A percentile compares a stretch with the other conserved stretches of the same genome.
Evolutionary conservation across 495 filamentous ascomycete genomes (phyloP).

Genomic region (Penicillium steckii): DNA sequence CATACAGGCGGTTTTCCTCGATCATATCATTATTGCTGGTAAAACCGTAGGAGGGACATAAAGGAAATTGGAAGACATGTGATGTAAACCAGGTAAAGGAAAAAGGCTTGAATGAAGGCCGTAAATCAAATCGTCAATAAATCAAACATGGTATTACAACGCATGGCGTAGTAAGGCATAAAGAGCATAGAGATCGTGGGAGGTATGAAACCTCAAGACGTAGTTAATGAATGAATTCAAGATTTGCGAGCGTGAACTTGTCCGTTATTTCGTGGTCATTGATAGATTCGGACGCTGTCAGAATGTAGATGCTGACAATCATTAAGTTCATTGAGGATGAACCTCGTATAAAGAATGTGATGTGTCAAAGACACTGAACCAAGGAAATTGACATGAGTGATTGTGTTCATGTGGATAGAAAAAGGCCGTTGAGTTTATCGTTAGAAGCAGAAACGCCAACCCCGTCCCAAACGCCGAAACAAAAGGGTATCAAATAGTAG

Average conservation of each 20-base stretch:
- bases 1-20: neutral
- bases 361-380: neutral
- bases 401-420: conserved; percentile 6
- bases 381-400: conserved; percentile 6
- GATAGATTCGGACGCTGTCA: neutral
- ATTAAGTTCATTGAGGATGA: neutral
- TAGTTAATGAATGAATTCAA: neutral
- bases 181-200: neutral
- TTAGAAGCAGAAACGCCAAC: conserved; percentile 7
- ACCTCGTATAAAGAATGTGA: neutral
- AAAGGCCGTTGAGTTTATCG: conserved; percentile 6
- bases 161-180: neutral
- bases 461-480: conserved; percentile 9
- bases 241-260: neutral
- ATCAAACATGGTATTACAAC: neutral
- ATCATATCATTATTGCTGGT: conserved; percentile 2
- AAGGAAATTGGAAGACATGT: neutral
- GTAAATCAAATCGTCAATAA: neutral
- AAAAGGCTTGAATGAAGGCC: neutral
- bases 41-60: too few species aligned
- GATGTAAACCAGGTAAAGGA: neutral
- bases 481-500: conserved; percentile 15
- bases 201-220: neutral
- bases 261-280: neutral
- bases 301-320: neutral